phyloP scores from a whole-genome alignment of 768 basidiomycete species.

The Leccinum variicolor region DNA sequence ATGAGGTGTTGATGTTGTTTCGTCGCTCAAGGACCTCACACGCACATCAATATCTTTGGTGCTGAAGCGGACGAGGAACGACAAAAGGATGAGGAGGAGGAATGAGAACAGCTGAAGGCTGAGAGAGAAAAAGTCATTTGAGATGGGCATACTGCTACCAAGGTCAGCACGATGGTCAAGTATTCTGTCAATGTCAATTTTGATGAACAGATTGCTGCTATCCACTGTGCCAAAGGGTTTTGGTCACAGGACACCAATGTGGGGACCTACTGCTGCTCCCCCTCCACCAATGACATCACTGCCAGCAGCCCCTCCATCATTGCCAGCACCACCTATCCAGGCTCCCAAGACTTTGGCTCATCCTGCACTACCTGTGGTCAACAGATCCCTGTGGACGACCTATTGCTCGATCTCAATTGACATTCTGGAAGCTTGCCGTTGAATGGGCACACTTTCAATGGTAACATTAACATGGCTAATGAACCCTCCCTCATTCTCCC shows the following conservation, averaged over 20 bases:
- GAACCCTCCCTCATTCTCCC: no score
- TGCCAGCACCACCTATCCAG: constrained; percentile 66
- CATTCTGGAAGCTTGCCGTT: no score
- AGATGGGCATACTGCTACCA: constrained; percentile 97
- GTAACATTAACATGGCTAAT: no score
- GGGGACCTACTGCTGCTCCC: no score
- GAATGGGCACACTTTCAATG: no score
- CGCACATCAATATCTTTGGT: constrained; percentile 96
- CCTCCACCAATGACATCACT: constrained; percentile 58
- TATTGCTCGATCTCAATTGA: no score
- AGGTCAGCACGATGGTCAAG: constrained; percentile 87
- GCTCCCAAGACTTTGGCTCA: constrained; percentile 36
- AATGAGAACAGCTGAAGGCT: constrained; percentile 64
- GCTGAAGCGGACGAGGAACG: constrained; percentile 91
- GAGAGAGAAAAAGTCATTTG: constrained; percentile 96
- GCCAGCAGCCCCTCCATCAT: constrained; percentile 66
- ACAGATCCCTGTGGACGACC: no score
- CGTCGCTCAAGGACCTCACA: constrained; percentile 90
- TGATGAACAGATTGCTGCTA: constrained; percentile 96
- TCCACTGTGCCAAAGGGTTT: constrained; percentile 89
- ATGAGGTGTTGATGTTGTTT: constrained; percentile 89
- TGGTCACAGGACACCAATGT: constrained; percentile 72
- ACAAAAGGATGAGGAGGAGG: constrained; percentile 82
- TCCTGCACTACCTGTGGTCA: constrained; percentile 19
- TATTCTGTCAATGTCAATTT: constrained; percentile 93